Percentiles rank a stretch among this genome's conserved stretches.
Evolutionary conservation across 768 basidiomycete genomes (phyloP).

Genomic region (Phanerochaete sordida): DNA sequence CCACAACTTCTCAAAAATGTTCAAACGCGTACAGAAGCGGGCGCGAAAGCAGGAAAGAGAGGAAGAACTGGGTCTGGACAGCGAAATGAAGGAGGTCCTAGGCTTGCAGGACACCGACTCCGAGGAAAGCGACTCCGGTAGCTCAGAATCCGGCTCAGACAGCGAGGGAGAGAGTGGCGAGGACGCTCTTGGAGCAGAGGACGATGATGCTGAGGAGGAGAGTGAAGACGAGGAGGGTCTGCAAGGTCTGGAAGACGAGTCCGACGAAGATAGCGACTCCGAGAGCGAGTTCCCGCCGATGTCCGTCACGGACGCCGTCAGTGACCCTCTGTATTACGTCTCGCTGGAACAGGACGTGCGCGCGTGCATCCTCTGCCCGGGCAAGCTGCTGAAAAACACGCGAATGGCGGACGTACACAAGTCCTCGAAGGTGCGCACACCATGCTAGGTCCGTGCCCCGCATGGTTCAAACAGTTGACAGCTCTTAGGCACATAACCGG

Average conservation of each 20-base stretch:
- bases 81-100: constrained; percentile 58
- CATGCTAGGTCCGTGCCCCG: constrained; percentile 11
- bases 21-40: constrained; percentile 74
- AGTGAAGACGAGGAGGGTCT: constrained; percentile 7
- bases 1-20: constrained; percentile 42
- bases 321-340: constrained; percentile 60
- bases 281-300: constrained; percentile 36
- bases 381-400: constrained; percentile 61
- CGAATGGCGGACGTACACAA: constrained; percentile 57
- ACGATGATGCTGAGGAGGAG: constrained; percentile 19
- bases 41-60: constrained; percentile 58
- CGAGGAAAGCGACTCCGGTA: constrained; percentile 52
- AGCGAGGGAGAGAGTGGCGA: constrained; percentile 17
- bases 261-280: constrained; percentile 19
- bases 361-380: constrained; percentile 67
- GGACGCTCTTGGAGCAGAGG: constrained; percentile 11
- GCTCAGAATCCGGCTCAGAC: constrained; percentile 26
- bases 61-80: constrained; percentile 60
- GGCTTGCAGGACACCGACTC: constrained; percentile 76
- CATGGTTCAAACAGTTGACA: neutral
- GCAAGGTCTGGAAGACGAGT: constrained; percentile 25
- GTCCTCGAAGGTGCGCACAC: constrained; percentile 57
- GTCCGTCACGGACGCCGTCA: constrained; percentile 55
- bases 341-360: constrained; percentile 52
- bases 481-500: constrained; percentile 57